A percentile compares a stretch with the other conserved stretches of the same genome.
Evolutionary conservation across 2,329 filamentous ascomycete genomes (phyloP).

Genomic region (Colletotrichum higginsianum): DNA sequence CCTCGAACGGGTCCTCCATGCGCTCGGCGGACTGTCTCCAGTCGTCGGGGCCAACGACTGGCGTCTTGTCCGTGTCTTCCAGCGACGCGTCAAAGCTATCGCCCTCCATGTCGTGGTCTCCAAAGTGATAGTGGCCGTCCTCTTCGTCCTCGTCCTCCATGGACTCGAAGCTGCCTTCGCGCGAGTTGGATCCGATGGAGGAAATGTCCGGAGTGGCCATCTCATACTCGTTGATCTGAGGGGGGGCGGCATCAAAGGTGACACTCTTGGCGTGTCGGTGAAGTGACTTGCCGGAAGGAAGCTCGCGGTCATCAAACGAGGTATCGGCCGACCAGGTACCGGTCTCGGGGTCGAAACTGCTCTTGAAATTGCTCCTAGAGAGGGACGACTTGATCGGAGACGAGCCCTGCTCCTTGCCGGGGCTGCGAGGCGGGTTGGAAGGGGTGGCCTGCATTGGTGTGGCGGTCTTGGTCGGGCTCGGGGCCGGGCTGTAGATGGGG

Average conservation of each 20-base stretch:
- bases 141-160: constrained; percentile 77
- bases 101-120: constrained; percentile 75
- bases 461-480: constrained; percentile 47
- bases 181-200: constrained; percentile 88
- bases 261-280: constrained; percentile 96
- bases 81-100: constrained; percentile 97
- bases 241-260: constrained; percentile 94
- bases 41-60: constrained; percentile 96
- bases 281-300: constrained; percentile 76
- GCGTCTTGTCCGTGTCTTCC: constrained; percentile 96
- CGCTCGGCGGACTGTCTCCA: constrained; percentile 77
- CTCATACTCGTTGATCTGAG: constrained; percentile 97
- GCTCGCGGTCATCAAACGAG: constrained; percentile 69
- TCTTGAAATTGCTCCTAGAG: constrained; percentile 76
- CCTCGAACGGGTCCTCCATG: constrained; percentile 78
- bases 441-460: constrained; percentile 24
- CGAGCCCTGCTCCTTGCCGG: constrained; percentile 75
- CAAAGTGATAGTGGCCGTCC: constrained; percentile 63
- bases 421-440: constrained; percentile 59
- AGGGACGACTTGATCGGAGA: constrained; percentile 94
- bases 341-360: constrained; percentile 78
- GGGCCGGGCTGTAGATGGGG: constrained; percentile 68
- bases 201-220: constrained; percentile 98
- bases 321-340: constrained; percentile 79
- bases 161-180: constrained; percentile 93